phyloP scores from a whole-genome alignment of 306 rosid species.

The Prinsepia uniflora region DNA sequence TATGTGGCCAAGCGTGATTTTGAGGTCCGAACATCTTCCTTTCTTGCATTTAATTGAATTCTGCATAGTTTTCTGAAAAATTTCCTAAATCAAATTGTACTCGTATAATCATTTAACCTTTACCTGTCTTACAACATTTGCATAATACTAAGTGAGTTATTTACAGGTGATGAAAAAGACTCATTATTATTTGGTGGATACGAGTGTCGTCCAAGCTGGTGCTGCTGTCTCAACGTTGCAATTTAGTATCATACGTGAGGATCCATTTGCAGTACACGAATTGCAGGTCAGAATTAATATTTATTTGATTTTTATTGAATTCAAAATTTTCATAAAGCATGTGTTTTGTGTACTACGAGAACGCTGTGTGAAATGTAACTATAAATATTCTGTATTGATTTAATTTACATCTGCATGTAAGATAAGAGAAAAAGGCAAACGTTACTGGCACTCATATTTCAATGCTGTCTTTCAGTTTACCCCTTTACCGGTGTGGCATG shows the following conservation, averaged over 20 bases:
- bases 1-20: conserved; percentile 83
- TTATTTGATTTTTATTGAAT: not conserved
- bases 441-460: conserved; percentile 10
- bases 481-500: conserved; percentile 97
- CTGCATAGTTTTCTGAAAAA: conserved; percentile 5
- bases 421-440: too few species aligned
- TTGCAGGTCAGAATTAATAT: conserved; percentile 52
- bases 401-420: not conserved
- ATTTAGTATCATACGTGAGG: conserved; percentile 65
- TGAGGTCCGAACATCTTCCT: conserved; percentile 54
- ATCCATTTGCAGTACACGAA: conserved; percentile 64
- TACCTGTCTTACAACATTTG: not conserved
- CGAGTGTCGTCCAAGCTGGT: conserved; percentile 66
- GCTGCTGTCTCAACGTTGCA: conserved; percentile 94
- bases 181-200: conserved; percentile 86
- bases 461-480: conserved; percentile 53
- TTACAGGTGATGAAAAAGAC: conserved; percentile 92
- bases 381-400: not conserved
- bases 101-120: not conserved
- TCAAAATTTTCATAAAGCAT: not conserved
- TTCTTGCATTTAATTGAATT: conserved; percentile 21
- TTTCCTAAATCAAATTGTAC: not conserved
- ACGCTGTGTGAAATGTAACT: not conserved
- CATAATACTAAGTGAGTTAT: conserved; percentile 20
- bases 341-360: not conserved